A percentile compares a stretch with the other conserved stretches of the same genome.
These are phyloP conservation scores for Aspergillus amoenus DNA, from an alignment of 2,329 filamentous ascomycete species.

Conservation along the genomic window DNA sequence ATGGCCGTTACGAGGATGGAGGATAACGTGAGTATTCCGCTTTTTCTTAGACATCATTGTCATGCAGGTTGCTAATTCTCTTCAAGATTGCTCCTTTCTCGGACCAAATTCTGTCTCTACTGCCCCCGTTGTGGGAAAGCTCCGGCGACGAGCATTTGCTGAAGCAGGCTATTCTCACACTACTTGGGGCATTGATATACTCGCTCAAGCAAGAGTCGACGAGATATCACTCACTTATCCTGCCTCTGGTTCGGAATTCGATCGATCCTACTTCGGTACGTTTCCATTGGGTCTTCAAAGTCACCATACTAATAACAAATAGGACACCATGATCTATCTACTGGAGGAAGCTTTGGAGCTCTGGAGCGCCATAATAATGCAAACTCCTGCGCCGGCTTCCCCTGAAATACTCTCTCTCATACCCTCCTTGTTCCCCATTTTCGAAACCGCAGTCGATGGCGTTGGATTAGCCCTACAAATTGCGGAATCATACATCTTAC, in stretches of 20 bases:
- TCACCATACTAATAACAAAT: constrained; percentile 6
- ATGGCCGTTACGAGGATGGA: constrained; percentile 80
- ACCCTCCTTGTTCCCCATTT: constrained; percentile 62
- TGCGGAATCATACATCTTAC: constrained; percentile 67
- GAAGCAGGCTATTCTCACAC: constrained; percentile 87
- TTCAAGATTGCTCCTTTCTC: constrained; percentile 61
- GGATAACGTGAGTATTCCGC: constrained; percentile 53
- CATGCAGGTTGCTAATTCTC: constrained; percentile 6
- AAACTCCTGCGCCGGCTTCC: constrained; percentile 61
- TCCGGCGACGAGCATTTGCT: constrained; percentile 86
- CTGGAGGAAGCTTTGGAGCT: constrained; percentile 90
- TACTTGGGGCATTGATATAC: constrained; percentile 80
- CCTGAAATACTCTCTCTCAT: constrained; percentile 63
- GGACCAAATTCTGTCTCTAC: constrained; percentile 75
- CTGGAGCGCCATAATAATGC: constrained; percentile 73
- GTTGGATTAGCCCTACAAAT: constrained; percentile 63
- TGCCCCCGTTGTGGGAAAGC: constrained; percentile 81
- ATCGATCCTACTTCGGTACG: constrained; percentile 71
- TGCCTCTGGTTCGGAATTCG: constrained; percentile 79
- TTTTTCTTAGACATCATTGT: neutral
- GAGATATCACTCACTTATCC: constrained; percentile 74
- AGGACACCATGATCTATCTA: constrained; percentile 72
- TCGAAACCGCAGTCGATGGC: constrained; percentile 66
- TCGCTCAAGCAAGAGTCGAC: constrained; percentile 78
- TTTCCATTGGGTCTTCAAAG: constrained; percentile 1